Percentiles rank a stretch among this genome's conserved stretches.
Conservation (phyloP, 2,329 filamentous ascomycete species). For the Hypoxylon sp. region DNA sequence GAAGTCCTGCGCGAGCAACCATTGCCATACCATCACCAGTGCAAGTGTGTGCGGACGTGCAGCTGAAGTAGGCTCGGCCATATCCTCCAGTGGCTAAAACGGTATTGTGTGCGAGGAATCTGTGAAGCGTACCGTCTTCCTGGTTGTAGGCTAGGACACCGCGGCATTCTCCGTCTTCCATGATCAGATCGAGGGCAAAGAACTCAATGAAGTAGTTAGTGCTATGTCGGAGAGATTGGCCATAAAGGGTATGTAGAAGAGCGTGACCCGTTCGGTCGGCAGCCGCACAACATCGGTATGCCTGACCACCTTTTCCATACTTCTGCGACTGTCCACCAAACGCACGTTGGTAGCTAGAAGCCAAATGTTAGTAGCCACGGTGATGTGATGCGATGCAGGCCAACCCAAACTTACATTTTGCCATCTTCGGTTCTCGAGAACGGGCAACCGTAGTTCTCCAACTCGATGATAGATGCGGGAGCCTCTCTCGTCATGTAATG, state of each 20-base stretch:
- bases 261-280: slow-evolving; percentile 98
- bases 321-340: slow-evolving; percentile 98
- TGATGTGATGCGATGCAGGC: not conserved
- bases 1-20: slow-evolving; percentile 96
- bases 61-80: slow-evolving; percentile 97
- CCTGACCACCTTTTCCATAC: slow-evolving; percentile 96
- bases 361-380: slow-evolving; percentile 46
- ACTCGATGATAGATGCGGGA: slow-evolving; percentile 90
- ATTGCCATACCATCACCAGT: slow-evolving; percentile 99
- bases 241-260: slow-evolving; percentile 97
- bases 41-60: slow-evolving; percentile 97
- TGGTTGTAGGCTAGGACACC: slow-evolving; percentile 98
- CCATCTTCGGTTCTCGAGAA: slow-evolving; percentile 97
- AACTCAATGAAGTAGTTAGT: slow-evolving; percentile 99
- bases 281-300: slow-evolving; percentile 96
- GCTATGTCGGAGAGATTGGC: slow-evolving; percentile 96
- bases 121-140: slow-evolving; percentile 97
- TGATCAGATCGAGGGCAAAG: slow-evolving; percentile 96
- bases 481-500: slow-evolving; percentile 99
- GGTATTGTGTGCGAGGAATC: slow-evolving; percentile 97
- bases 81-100: slow-evolving; percentile 98
- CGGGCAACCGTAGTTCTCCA: slow-evolving; percentile 97
- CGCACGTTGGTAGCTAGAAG: slow-evolving; percentile 88
- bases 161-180: slow-evolving; percentile 97
- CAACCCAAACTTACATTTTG: slow-evolving; percentile 77